Conservation (phyloP, 2,329 filamentous ascomycete genomes). For the Pseudocercospora ulei region DNA sequence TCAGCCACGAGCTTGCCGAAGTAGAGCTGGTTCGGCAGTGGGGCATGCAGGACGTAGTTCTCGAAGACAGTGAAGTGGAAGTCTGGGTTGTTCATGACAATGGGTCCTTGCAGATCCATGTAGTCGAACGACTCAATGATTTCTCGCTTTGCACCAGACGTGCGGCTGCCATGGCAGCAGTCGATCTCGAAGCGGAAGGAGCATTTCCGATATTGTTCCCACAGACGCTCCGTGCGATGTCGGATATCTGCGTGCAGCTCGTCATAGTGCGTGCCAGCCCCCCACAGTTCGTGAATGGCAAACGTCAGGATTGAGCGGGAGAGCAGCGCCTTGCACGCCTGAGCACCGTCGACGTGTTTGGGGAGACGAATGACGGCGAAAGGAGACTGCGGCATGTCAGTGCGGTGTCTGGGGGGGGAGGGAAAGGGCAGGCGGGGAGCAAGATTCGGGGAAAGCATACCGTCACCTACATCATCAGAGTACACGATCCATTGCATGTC, state of each 20-base stretch:
- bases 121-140: constrained; percentile 78
- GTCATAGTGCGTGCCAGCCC: constrained; percentile 55
- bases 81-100: constrained; percentile 64
- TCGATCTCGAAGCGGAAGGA: constrained; percentile 83
- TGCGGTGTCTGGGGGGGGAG: neutral
- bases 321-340: constrained; percentile 56
- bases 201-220: constrained; percentile 53
- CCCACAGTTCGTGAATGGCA: constrained; percentile 85
- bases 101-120: constrained; percentile 65
- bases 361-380: constrained; percentile 66
- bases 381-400: constrained; percentile 54
- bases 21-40: constrained; percentile 53
- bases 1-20: constrained; percentile 62
- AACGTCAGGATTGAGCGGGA: constrained; percentile 70
- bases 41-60: constrained; percentile 54
- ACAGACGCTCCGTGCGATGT: constrained; percentile 51
- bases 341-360: constrained; percentile 13
- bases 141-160: constrained; percentile 52
- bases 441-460: constrained; percentile 9
- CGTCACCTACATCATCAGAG: constrained; percentile 54
- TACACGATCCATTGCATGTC: constrained; percentile 67
- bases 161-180: constrained; percentile 65
- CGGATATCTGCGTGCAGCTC: constrained; percentile 59
- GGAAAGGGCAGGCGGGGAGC: constrained; percentile 8
- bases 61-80: constrained; percentile 73